Evolutionary conservation across 768 basidiomycete species (phyloP).

Genomic region (Rhizopogon rudus): DNA sequence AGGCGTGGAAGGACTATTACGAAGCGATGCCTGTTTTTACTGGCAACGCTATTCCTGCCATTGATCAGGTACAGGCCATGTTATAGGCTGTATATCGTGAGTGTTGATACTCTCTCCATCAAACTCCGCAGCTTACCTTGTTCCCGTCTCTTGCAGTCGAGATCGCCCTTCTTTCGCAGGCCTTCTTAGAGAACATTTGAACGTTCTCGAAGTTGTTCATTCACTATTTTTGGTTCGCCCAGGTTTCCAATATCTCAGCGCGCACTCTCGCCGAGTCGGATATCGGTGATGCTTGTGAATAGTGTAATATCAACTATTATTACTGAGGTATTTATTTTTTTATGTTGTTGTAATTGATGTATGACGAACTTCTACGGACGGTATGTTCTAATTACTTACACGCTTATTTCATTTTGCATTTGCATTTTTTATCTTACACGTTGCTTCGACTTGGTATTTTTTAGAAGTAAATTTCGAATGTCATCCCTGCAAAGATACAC

Average conservation of each 20-base stretch:
- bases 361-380: background rate
- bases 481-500: background rate
- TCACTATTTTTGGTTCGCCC: conserved; percentile 2
- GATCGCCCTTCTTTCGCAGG: background rate
- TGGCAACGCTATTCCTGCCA: conserved; percentile 35
- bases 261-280: background rate
- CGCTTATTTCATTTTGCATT: background rate
- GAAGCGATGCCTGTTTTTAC: conserved; percentile 35
- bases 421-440: background rate
- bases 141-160: conserved; percentile 4
- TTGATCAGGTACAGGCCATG: conserved; percentile 38
- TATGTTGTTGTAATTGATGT: background rate
- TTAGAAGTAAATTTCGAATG: background rate
- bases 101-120: conserved; percentile 1
- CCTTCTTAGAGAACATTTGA: background rate
- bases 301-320: conserved; percentile 3
- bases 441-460: too few relatives aligned
- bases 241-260: conserved; percentile 1
- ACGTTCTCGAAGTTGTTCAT: background rate
- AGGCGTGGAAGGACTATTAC: conserved; percentile 44
- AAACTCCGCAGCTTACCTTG: conserved; percentile 4
- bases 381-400: background rate
- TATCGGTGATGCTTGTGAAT: conserved; percentile 5
- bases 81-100: conserved; percentile 25
- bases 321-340: background rate